These are phyloP conservation scores for Vanrija sp. DNA, from an alignment of 1,284 basidiomycete genomes.

Conservation along the genomic window DNA sequence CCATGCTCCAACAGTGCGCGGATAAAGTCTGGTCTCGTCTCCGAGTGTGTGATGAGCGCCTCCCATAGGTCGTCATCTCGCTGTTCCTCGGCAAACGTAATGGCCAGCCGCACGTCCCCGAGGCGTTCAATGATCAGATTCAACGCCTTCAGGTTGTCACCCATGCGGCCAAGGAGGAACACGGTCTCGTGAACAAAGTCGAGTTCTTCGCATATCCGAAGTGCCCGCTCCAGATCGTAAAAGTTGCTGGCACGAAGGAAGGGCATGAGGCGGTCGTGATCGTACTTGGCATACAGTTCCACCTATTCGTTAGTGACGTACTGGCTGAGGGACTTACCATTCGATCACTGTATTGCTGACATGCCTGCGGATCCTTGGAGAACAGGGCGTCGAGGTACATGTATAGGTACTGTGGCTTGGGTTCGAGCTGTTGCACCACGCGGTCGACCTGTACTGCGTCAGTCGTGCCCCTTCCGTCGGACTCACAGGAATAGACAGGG, in stretches of 20 bases:
- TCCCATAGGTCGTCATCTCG: conserved; percentile 98
- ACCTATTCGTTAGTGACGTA: conserved; percentile 54
- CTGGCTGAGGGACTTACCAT: conserved; percentile 55
- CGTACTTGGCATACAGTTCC: conserved; percentile 86
- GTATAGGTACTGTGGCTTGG: conserved; percentile 77
- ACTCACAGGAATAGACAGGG: conserved; percentile 87
- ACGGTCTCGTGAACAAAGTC: conserved; percentile 96
- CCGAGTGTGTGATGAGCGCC: conserved; percentile 87
- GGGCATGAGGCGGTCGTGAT: conserved; percentile 72
- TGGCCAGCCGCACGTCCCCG: conserved; percentile 87
- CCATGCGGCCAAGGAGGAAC: conserved; percentile 93
- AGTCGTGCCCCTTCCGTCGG: neutral
- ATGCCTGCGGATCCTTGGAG: conserved; percentile 76
- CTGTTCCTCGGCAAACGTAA: conserved; percentile 98
- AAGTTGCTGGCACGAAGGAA: conserved; percentile 88
- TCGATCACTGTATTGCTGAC: conserved; percentile 74
- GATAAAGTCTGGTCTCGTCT: conserved; percentile 94
- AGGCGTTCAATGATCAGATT: conserved; percentile 93
- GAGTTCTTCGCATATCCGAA: conserved; percentile 66
- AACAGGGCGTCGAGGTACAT: conserved; percentile 89
- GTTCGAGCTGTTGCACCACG: conserved; percentile 81
- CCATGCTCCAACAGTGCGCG: conserved; percentile 92
- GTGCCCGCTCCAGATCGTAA: conserved; percentile 93
- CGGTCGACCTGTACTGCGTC: conserved; percentile 61
- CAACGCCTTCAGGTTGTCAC: conserved; percentile 91